Evolutionary conservation across 129 eudicot genomes (phyloP), one percentile per base, ranked within the genome.

Genomic region (Deinandra increscens): DNA sequence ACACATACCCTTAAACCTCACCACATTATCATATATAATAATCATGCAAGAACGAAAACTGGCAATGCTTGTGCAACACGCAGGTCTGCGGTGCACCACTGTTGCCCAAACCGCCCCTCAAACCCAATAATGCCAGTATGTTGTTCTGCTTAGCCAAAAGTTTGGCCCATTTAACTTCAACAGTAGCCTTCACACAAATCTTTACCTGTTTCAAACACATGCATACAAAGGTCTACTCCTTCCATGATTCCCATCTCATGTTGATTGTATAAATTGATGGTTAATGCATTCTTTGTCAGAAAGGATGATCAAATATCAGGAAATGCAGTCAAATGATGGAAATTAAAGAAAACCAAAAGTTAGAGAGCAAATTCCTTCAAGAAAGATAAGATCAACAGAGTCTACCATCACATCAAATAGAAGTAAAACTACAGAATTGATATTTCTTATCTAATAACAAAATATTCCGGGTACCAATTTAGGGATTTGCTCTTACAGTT

Each of bases 401-500:
- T 46, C 53, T 46, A 46, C 7, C 20, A 46, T 46, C 22, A 46
- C 15, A 49, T 17, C 17, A 53, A 20, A 53, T 22, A 22, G 13
- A 19, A 53, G 60, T 53, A 53, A 26, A 53, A 53, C 60, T 53
- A 20, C 60, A 53, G 34, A 31, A 49, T 17, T 49, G 56, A 49
- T 49, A 49, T 7, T 17, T 22, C n/a, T 49, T 48, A n/a, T 15
- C 23, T 49, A 46, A 17, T 49, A 49, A 17, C 15, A 46, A 46
- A 46, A 46, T 46, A n/a, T 46, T 14, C 53, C n/a, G 7, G 53
- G 53, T 46, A 46, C 53, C 53, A 14, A 46, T 46, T 46, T n/a
- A 14, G 18, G 18, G 22, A 49, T 17, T 15, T 49, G 17, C 56
- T 65, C 79, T 75, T 68, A 75, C 74, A 75, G 80, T 67, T 75